phyloP scores from a whole-genome alignment of 768 basidiomycete genomes.

The Tulasnella sp. region DNA sequence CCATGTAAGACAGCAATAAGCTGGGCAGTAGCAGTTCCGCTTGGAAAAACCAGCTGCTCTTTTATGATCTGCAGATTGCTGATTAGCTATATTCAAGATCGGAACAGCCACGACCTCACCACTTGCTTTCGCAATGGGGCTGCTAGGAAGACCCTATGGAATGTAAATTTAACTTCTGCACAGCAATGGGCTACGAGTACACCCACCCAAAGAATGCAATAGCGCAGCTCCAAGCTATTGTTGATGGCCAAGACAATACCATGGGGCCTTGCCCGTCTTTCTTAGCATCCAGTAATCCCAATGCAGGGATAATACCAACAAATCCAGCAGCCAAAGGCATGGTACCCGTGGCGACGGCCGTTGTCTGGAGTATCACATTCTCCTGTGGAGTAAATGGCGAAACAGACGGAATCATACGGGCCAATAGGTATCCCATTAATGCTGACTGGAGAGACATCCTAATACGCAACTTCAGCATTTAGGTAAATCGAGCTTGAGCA shows the following conservation, averaged over 20 bases:
- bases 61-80: conserved; percentile 59
- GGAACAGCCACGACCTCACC: conserved; percentile 32
- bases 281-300: conserved; percentile 59
- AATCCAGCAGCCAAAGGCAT: conserved; percentile 83
- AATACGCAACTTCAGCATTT: conserved; percentile 25
- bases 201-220: conserved; percentile 84
- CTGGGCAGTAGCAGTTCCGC: conserved; percentile 92
- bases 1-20: conserved; percentile 82
- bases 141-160: conserved; percentile 75
- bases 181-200: neutral
- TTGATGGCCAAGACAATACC: conserved; percentile 53
- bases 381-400: conserved; percentile 76
- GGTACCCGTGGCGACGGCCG: conserved; percentile 84
- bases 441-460: conserved; percentile 95
- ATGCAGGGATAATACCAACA: conserved; percentile 86
- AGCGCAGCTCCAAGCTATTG: conserved; percentile 77
- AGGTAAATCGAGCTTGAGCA: conserved; percentile 6
- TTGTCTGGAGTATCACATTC: conserved; percentile 88
- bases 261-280: conserved; percentile 70
- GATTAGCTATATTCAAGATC: neutral
- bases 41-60: conserved; percentile 88
- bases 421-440: conserved; percentile 79
- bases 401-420: conserved; percentile 44
- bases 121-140: conserved; percentile 92
- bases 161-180: conserved; percentile 8